Evolutionary conservation across 2,329 filamentous ascomycete genomes (phyloP), one percentile per base, ranked within the genome.

Genomic region (Pseudocercospora macadamiae): DNA sequence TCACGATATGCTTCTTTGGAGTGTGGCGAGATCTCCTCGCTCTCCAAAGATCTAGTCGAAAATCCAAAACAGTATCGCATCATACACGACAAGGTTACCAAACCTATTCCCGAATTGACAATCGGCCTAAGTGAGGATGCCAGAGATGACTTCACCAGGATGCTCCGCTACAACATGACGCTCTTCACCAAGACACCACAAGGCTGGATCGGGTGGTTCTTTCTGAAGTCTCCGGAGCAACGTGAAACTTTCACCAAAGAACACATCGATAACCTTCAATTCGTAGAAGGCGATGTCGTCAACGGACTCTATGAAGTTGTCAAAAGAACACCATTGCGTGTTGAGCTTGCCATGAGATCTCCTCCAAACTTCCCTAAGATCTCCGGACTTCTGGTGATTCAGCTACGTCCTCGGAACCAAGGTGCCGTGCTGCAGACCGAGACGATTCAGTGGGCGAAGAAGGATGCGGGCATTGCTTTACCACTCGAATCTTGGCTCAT

Each of bases 381-480:
- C 3, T 26, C 53, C 4, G 61, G 64, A 4, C 51, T 63, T 25
- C 39, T 62, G 36, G 51, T 66, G 21, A 59, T 66, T 18, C 57
- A 53, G 23, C 25, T 64, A 39, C 51, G 59, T 12, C 62, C 62
- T n/a, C 42, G 64, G 12, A 61, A 63, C 16, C 51, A 63, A 8
- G 64, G 64, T 10, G 57, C 63, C 16, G 58, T 58, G 8, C 23
- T 66, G 42, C 54, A 57, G 3, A 62, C 49, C n/a, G 64, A 66
- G 55, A 66, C 64, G n/a, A 54, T 66, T 21, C 62, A 65, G 23
- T 66, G 64, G 64, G 60, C 55, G 7, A 54, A 55, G 36, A 63
- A 59, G 37, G 55, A 54, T 28, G 62, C 28, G 12, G 63, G 63
- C 1, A 32, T 48, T 12, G 44, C 49, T 7, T 30, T 68, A 37